phyloP scores from a whole-genome alignment of 768 basidiomycete genomes.

The Boletus coccyginus region DNA sequence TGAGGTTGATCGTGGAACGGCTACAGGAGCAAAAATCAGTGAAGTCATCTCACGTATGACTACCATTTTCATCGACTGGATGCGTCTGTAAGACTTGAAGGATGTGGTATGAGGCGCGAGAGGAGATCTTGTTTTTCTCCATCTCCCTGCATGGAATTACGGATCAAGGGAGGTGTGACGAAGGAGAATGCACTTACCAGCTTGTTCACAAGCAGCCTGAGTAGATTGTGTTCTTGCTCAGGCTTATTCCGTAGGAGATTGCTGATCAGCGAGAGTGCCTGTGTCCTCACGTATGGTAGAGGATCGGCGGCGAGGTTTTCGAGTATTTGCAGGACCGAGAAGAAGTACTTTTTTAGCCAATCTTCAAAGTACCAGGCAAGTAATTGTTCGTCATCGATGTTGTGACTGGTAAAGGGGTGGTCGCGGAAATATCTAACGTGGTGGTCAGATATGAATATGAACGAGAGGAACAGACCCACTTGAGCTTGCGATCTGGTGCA shows the following conservation, averaged over 20 bases:
- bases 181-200: constrained; percentile 50
- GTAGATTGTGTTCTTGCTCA: constrained; percentile 96
- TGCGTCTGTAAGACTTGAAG: constrained; percentile 88
- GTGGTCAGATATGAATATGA: not conserved
- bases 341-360: constrained; percentile 97
- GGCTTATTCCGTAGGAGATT: constrained; percentile 85
- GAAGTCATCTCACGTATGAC: constrained; percentile 84
- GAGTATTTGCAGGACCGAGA: constrained; percentile 82
- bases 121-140: constrained; percentile 83
- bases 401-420: constrained; percentile 67
- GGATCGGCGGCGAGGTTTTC: constrained; percentile 86
- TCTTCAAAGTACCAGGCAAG: constrained; percentile 93
- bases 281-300: constrained; percentile 83
- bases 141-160: constrained; percentile 61
- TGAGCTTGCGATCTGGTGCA: constrained; percentile 83
- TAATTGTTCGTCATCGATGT: constrained; percentile 67
- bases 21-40: constrained; percentile 49
- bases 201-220: constrained; percentile 91
- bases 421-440: constrained; percentile 80
- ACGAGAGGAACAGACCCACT: constrained; percentile 43
- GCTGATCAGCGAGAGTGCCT: constrained; percentile 73
- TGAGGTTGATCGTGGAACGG: constrained; percentile 6
- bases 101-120: constrained; percentile 85
- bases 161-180: not conserved
- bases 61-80: constrained; percentile 88